Percentiles rank a stretch among this genome's conserved stretches.
phyloP scores from a whole-genome alignment of 2,329 filamentous ascomycete species.

The Trichoderma brevicompactum region DNA sequence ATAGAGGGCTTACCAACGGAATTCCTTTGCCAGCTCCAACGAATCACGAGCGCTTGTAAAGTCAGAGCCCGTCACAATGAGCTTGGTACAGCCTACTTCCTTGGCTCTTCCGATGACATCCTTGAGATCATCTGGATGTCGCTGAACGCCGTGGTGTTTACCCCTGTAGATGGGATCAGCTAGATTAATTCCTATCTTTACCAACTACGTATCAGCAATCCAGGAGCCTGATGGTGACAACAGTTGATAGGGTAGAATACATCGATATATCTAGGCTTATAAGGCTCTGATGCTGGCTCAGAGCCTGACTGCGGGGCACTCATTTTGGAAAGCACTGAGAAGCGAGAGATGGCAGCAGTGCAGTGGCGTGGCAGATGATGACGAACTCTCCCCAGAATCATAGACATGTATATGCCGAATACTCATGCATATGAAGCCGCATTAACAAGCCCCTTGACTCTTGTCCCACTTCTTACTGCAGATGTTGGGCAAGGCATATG shows the following conservation, averaged over 20 bases:
- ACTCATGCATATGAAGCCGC: neutral
- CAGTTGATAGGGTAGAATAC: conserved; percentile 46
- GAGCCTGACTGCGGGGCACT: conserved; percentile 33
- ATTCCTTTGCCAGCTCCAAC: conserved; percentile 71
- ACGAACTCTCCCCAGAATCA: conserved; percentile 18
- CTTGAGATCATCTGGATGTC: conserved; percentile 72
- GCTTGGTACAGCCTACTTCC: conserved; percentile 80
- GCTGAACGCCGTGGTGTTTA: conserved; percentile 77
- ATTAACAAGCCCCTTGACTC: neutral
- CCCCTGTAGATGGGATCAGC: conserved; percentile 90
- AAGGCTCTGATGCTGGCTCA: conserved; percentile 33
- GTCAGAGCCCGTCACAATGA: conserved; percentile 93
- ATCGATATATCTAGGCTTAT: conserved; percentile 63
- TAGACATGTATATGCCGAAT: conserved; percentile 12
- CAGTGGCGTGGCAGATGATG: conserved; percentile 20
- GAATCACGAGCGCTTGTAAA: conserved; percentile 77
- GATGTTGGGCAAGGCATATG: neutral
- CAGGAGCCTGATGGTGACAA: neutral
- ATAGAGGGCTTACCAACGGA: conserved; percentile 61
- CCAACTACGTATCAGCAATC: neutral
- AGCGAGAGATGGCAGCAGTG: conserved; percentile 12
- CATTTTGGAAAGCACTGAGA: conserved; percentile 35
- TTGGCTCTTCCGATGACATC: conserved; percentile 79
- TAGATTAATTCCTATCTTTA: conserved; percentile 89
- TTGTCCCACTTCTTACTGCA: neutral